Conservation (phyloP, 1,139 yeast species). For the Barnettozyma hawaiiensis region DNA sequence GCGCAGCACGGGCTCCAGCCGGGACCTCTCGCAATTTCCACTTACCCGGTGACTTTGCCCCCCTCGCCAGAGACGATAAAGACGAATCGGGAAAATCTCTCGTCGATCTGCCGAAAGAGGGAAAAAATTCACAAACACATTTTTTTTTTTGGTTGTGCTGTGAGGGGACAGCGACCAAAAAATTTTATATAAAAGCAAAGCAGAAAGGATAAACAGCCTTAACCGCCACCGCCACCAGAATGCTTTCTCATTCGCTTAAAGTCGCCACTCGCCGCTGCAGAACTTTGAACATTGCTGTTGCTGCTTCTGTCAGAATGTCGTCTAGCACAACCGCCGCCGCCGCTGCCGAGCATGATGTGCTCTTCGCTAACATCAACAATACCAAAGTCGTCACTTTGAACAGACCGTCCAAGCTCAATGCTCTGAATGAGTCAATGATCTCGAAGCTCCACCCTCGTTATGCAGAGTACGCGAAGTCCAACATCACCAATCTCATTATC, state of each 20-base stretch:
- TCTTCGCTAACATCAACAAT: constrained; percentile 55
- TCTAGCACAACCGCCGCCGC: constrained; percentile 5
- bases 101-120: constrained; percentile 2
- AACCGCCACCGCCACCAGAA: constrained; percentile 1
- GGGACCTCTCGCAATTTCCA: not conserved
- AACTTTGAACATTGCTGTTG: not conserved
- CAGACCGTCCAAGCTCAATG: constrained; percentile 79
- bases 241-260: constrained; percentile 2
- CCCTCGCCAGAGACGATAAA: too few species aligned
- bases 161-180: too few species aligned
- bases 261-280: not conserved
- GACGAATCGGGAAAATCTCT: constrained; percentile 1
- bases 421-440: constrained; percentile 78
- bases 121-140: too few species aligned
- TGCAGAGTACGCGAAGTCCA: constrained; percentile 68
- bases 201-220: too few species aligned
- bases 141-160: too few species aligned
- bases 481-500: constrained; percentile 57
- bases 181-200: too few species aligned
- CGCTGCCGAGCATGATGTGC: constrained; percentile 40
- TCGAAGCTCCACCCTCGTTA: constrained; percentile 67
- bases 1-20: too few species aligned
- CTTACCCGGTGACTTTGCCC: constrained; percentile 1
- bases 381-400: constrained; percentile 76
- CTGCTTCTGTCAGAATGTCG: constrained; percentile 11